These are phyloP conservation scores for Melocanna baccifera DNA, from an alignment of 176 grass and related monocot genomes.

Conservation along the genomic window DNA sequence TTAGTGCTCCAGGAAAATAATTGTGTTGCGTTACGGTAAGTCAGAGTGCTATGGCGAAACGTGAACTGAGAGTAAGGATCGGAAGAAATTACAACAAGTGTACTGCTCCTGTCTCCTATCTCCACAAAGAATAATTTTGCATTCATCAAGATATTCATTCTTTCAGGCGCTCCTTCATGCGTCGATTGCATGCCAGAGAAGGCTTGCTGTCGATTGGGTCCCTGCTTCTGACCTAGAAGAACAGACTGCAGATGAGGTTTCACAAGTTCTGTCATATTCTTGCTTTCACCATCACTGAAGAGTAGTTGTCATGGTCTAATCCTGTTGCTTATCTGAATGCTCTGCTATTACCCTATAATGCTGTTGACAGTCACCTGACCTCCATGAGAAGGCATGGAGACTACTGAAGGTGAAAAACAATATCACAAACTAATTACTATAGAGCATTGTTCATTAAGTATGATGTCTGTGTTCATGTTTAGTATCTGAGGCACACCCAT, in stretches of 20 bases:
- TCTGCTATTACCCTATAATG: background rate
- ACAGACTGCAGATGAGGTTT: conserved; percentile 31
- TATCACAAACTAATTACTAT: background rate
- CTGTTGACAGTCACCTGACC: conserved; percentile 40
- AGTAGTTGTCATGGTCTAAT: background rate
- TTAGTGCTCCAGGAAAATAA: too few species aligned
- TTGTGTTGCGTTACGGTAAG: too few species aligned
- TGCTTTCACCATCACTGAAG: background rate
- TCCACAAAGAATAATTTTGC: background rate
- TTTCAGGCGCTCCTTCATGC: conserved; percentile 51
- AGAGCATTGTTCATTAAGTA: background rate
- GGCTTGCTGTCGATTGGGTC: conserved; percentile 49
- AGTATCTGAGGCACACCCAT: background rate
- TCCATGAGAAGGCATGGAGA: conserved; percentile 59
- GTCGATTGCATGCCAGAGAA: conserved; percentile 45
- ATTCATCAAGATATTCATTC: conserved; percentile 6
- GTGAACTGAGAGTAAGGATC: too few species aligned
- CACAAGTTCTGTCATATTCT: background rate
- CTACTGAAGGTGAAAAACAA: conserved; percentile 39
- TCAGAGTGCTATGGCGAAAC: too few species aligned
- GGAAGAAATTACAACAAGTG: too few species aligned
- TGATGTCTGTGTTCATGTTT: background rate
- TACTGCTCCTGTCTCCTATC: background rate
- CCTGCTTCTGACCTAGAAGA: conserved; percentile 47
- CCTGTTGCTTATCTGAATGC: background rate